Percentiles rank a stretch among this genome's conserved stretches.
Conservation (phyloP, 345 rosid species). For the Citrus unshiu region DNA sequence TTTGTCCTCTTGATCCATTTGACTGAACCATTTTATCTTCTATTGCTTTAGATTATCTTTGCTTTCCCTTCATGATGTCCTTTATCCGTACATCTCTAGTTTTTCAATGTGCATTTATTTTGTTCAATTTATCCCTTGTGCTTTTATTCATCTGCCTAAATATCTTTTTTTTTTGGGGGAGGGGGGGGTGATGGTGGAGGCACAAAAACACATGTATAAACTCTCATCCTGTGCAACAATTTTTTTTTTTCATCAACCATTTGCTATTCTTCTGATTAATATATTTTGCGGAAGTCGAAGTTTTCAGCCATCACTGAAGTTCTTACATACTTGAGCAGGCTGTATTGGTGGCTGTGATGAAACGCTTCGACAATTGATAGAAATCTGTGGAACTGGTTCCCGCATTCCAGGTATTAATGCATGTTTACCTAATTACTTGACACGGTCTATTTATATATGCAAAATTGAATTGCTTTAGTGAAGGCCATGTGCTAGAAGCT, state of each 20-base stretch:
- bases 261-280: not conserved
- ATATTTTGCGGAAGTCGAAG: not conserved
- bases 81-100: not conserved
- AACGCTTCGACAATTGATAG: constrained; percentile 66
- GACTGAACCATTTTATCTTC: not conserved
- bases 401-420: constrained; percentile 65
- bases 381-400: constrained; percentile 93
- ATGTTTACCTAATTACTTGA: not conserved
- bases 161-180: not conserved
- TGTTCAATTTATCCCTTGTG: not conserved
- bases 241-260: not conserved
- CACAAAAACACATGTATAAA: not conserved
- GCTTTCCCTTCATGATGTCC: not conserved
- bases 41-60: not conserved
- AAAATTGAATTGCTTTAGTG: not conserved
- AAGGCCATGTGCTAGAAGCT: not conserved
- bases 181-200: not conserved
- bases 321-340: constrained; percentile 42
- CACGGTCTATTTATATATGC: not conserved
- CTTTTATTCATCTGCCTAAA: not conserved
- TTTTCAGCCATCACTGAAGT: constrained; percentile 7
- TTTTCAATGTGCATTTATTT: not conserved
- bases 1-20: not conserved
- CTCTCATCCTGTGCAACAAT: not conserved
- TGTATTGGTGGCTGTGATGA: constrained; percentile 95